phyloP scores from a whole-genome alignment of 2,329 filamentous ascomycete genomes.

The Diaporthe amygdali region DNA sequence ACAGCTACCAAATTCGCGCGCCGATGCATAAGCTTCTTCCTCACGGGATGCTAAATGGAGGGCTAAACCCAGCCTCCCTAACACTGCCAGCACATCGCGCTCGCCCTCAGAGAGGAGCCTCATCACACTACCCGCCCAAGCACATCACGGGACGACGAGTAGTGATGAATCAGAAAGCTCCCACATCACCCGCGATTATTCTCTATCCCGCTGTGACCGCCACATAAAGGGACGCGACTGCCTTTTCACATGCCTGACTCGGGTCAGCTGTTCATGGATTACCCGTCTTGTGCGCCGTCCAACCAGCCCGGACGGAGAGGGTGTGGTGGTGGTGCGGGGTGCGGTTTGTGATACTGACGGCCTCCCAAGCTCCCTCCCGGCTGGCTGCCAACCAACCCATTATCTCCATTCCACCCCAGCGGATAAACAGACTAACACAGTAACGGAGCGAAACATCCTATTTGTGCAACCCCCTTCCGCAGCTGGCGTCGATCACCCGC shows the following conservation, averaged over 20 bases:
- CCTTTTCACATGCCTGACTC: not conserved
- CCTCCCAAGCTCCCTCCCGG: conserved; percentile 4
- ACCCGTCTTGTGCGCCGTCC: not conserved
- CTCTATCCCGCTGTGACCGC: not conserved
- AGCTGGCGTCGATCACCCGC: conserved; percentile 4
- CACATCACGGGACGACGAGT: not conserved
- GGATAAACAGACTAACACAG: no score
- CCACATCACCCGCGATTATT: not conserved
- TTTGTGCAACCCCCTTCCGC: not conserved
- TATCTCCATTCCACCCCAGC: not conserved
- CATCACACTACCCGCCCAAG: not conserved
- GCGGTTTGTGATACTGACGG: not conserved
- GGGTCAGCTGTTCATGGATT: not conserved
- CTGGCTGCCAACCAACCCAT: not conserved
- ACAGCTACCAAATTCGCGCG: not conserved
- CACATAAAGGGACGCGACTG: not conserved
- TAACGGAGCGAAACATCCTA: not conserved
- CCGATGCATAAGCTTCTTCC: not conserved
- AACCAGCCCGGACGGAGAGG: not conserved
- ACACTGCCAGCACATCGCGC: not conserved
- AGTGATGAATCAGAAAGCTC: conserved; percentile 5
- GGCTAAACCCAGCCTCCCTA: not conserved
- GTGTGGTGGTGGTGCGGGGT: conserved; percentile 12
- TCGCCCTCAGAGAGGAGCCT: no score
- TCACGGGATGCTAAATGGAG: not conserved